Evolutionary conservation across 768 basidiomycete species (phyloP).

Genomic region (Trametes cinnabarina): DNA sequence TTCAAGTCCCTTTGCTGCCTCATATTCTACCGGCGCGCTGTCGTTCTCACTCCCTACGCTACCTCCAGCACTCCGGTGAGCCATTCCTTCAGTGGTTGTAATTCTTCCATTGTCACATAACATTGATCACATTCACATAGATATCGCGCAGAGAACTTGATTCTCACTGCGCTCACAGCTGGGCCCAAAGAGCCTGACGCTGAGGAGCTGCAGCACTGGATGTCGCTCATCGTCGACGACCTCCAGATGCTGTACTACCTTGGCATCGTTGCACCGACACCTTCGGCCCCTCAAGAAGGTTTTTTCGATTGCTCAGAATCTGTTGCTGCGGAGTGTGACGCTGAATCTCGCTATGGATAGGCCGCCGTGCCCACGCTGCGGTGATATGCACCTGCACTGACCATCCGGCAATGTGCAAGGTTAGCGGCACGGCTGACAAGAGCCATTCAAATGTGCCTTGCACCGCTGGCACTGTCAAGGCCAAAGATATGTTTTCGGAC

Average conservation of each 20-base stretch:
- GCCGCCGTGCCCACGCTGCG: neutral
- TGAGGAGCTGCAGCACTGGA: neutral
- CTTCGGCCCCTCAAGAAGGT: neutral
- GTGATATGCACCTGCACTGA: neutral
- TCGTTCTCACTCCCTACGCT: neutral
- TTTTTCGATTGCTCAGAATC: neutral
- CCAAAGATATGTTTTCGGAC: neutral
- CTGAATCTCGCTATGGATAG: neutral
- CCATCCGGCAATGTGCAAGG: slow-evolving; percentile 3
- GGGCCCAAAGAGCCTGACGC: slow-evolving; percentile 1
- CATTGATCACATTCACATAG: neutral
- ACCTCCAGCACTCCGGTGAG: neutral
- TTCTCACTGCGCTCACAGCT: neutral
- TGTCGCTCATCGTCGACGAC: neutral
- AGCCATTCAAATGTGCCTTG: neutral
- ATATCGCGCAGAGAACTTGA: neutral
- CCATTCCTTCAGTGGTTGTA: too few relatives aligned
- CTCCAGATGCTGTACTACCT: neutral
- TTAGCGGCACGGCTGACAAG: neutral
- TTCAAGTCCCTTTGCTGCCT: neutral
- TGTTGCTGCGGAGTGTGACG: neutral
- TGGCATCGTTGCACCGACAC: neutral
- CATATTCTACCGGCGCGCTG: neutral
- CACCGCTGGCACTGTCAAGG: neutral
- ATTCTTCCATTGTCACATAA: neutral